Evolutionary conservation across 257 asterid genomes (phyloP).

Genomic region (Orobanche coerulescens): DNA sequence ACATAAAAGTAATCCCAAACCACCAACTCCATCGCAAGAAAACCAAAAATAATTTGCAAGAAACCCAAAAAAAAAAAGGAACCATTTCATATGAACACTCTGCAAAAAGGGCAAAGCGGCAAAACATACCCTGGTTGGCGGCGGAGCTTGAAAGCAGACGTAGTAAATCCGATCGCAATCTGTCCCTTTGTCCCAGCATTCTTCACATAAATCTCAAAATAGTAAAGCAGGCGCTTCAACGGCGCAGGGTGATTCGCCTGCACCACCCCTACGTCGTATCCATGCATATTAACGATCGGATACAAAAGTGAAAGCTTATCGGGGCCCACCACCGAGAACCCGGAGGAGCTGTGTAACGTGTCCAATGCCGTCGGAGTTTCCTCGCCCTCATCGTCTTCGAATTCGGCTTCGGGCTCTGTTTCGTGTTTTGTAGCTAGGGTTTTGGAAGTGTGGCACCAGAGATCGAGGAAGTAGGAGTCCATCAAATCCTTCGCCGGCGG

Average conservation of each 20-base stretch:
- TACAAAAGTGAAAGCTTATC: conserved; percentile 76
- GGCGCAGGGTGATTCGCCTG: conserved; percentile 87
- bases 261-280: conserved; percentile 87
- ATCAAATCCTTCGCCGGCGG: conserved; percentile 40
- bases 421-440: conserved; percentile 37
- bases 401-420: conserved; percentile 20
- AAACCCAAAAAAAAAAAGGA: neutral
- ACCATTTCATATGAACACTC: neutral
- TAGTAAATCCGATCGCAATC: conserved; percentile 77
- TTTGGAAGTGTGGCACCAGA: conserved; percentile 61
- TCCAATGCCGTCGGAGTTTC: conserved; percentile 69
- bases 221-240: conserved; percentile 56
- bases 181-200: conserved; percentile 81
- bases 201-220: conserved; percentile 75
- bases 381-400: conserved; percentile 40
- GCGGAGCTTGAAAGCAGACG: conserved; percentile 63
- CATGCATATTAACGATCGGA: conserved; percentile 54
- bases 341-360: conserved; percentile 69
- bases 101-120: neutral
- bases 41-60: conserved; percentile 1
- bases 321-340: conserved; percentile 65
- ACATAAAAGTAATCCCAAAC: conserved; percentile 7
- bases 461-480: conserved; percentile 61
- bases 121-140: conserved; percentile 82
- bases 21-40: neutral